Evolutionary conservation across 1,284 basidiomycete species (phyloP).

Genomic region (Marasmius sp.): DNA sequence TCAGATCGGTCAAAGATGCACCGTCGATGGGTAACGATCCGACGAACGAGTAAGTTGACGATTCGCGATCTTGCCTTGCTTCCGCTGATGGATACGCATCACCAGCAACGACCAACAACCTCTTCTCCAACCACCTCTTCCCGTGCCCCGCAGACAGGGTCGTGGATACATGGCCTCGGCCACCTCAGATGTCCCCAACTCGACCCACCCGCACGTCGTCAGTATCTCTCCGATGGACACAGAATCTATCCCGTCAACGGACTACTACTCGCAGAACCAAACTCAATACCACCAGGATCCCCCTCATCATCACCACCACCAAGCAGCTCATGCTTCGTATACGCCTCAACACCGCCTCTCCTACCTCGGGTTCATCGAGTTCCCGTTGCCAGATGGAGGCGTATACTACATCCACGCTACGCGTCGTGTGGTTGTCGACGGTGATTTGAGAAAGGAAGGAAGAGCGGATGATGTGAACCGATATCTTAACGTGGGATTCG

Average conservation of each 20-base stretch:
- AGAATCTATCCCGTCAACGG: background rate
- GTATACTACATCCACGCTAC: constrained; percentile 66
- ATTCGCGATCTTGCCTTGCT: background rate
- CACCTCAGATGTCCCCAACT: background rate
- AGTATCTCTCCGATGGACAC: background rate
- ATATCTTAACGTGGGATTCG: constrained; percentile 40
- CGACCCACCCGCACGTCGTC: background rate
- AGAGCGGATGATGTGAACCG: constrained; percentile 49
- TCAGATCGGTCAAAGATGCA: background rate
- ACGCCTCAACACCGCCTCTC: constrained; percentile 19
- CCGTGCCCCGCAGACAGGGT: background rate
- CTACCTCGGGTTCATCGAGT: constrained; percentile 61
- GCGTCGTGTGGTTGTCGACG: constrained; percentile 59
- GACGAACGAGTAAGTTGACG: background rate
- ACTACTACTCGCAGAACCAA: background rate
- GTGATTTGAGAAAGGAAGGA: constrained; percentile 53
- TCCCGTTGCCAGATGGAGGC: constrained; percentile 64
- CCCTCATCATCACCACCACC: background rate
- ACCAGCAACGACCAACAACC: background rate
- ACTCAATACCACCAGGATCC: background rate
- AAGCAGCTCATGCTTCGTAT: background rate
- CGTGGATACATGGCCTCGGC: background rate
- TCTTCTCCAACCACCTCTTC: background rate
- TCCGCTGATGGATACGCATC: background rate
- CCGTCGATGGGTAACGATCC: background rate